A percentile compares a stretch with the other conserved stretches of the same genome.
Evolutionary conservation across 1,139 yeast species (phyloP).

Genomic region (Geotrichum australiense): DNA sequence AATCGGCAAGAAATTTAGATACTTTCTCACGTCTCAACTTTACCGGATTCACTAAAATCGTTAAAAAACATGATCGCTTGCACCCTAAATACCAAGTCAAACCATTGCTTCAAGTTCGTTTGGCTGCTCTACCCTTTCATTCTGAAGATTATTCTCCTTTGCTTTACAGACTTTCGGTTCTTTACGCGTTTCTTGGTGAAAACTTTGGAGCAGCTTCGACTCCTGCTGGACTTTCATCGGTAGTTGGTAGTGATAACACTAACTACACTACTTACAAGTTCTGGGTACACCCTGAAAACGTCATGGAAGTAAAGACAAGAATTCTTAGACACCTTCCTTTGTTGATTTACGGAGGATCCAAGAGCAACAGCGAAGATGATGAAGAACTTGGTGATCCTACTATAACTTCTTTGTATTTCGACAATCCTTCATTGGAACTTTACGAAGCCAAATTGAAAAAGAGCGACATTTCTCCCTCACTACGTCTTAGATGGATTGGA

Average conservation of each 20-base stretch:
- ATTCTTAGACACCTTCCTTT: constrained; percentile 91
- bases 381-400: constrained; percentile 56
- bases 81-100: constrained; percentile 81
- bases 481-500: constrained; percentile 90
- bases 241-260: constrained; percentile 40
- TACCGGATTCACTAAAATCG: constrained; percentile 91
- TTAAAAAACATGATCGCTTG: constrained; percentile 89
- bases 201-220: constrained; percentile 36
- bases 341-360: constrained; percentile 51
- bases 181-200: constrained; percentile 76
- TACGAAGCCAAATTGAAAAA: constrained; percentile 78
- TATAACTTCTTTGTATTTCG: constrained; percentile 82
- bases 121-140: constrained; percentile 84
- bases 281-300: constrained; percentile 94
- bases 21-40: constrained; percentile 84
- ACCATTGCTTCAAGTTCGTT: constrained; percentile 80
- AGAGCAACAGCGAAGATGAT: constrained; percentile 35
- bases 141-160: constrained; percentile 93
- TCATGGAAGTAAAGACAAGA: constrained; percentile 94
- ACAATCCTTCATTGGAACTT: constrained; percentile 71
- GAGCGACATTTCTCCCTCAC: constrained; percentile 62
- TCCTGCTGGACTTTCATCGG: constrained; percentile 29
- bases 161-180: constrained; percentile 69
- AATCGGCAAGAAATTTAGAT: constrained; percentile 77
- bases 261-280: constrained; percentile 77